These are phyloP conservation scores for Paraurostyla sp. DNA, from an alignment of 73 alveolate genomes.

Conservation along the genomic window DNA sequence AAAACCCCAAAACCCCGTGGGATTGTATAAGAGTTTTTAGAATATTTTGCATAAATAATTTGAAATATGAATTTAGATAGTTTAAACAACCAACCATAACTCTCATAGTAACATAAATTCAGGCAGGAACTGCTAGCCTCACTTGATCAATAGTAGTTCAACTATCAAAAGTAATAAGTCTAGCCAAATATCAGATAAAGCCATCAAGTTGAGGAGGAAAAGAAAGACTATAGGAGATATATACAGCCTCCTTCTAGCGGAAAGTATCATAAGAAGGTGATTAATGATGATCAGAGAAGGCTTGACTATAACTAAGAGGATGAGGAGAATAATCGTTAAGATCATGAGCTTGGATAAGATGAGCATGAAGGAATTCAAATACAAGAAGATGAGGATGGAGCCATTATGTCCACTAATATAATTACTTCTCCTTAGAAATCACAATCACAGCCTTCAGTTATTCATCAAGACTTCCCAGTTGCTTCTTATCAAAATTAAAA, in stretches of 20 bases:
- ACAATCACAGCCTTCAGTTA: background rate
- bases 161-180: background rate
- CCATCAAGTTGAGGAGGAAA: background rate
- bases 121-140: conserved; percentile 38
- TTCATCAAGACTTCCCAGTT: background rate
- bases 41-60: background rate
- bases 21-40: background rate
- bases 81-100: too few relatives aligned
- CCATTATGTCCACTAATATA: conserved; percentile 36
- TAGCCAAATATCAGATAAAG: background rate
- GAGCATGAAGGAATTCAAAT: background rate
- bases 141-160: background rate
- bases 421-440: background rate
- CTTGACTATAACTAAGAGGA: background rate
- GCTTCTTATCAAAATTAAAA: background rate
- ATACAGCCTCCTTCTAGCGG: too few relatives aligned
- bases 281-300: background rate
- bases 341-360: background rate
- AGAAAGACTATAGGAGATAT: too few relatives aligned
- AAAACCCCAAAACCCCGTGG: conserved; percentile 34
- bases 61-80: conserved; percentile 40
- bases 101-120: background rate
- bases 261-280: too few relatives aligned
- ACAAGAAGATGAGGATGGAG: conserved; percentile 12
- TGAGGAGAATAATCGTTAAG: background rate